Base-by-base conservation (phyloP, 441 rosid species). In the Metrosideros polymorpha region DNA sequence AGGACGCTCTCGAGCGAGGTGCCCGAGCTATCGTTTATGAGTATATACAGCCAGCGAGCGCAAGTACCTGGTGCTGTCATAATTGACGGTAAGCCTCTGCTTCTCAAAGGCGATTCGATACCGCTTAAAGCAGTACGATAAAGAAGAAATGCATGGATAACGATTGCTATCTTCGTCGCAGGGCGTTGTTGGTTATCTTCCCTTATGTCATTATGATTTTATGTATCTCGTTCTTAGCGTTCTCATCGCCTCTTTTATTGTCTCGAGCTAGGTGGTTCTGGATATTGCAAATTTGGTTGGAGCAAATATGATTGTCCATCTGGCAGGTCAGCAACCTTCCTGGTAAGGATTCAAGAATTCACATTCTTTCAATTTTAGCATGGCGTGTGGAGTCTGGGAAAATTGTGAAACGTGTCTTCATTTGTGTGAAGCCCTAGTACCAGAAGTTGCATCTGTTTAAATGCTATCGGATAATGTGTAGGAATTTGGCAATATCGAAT, bases 401-500 rank as follows among this genome's bases (percentile, higher is more conserved):
- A 49, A 12, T 0, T 29, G 12, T 0, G 0, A 18, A 43, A 75
- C 82, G 0, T 24, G 29, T 75, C 29, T 24, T 75, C 82, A 29
- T 59, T 30, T 83, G 39, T 15, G 14, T 47, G 82, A 24, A 75
- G 82, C 82, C 82, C 49, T 13, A 24, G 49, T 43, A 75, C 82
- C 82, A 39, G 49, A 75, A 39, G 50, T 42, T 50, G 61, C 71
- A 27, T 29, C 39, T 53, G 17, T 84, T 49, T n/a, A 85, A 22
- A 42, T 71, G 85, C 88, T 51, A 56, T 88, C 83, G 18, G 82
- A 7, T 89, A 85, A 76, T 88, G 82, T 87, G 84, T 93, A 96
- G 99, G 98, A 96, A 91, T 96, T 97, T 88, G 98, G 98, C 85
- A 96, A 96, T 88, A 94, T 95, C 7, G 99, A 97, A 90, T 91